A percentile compares a stretch with the other conserved stretches of the same genome.
Conservation (phyloP, 1,139 yeast genomes). For the Hansenula lynferdii region DNA sequence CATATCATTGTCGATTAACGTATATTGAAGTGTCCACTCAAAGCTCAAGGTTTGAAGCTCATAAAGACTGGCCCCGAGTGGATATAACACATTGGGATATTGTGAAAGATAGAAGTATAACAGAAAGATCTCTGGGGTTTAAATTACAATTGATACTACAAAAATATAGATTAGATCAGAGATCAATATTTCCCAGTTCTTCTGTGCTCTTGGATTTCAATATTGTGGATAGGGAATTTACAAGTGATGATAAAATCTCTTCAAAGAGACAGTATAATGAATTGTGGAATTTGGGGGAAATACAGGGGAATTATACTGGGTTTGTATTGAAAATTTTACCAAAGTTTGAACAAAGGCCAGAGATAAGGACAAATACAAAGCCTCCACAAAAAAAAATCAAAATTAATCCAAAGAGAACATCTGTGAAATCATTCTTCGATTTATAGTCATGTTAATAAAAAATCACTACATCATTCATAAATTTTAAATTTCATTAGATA, state of each 20-base stretch:
- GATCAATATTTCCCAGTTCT: slow-evolving; percentile 2
- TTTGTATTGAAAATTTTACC: slow-evolving; percentile 10
- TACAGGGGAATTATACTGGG: slow-evolving; percentile 9
- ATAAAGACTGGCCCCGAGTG: slow-evolving; percentile 12
- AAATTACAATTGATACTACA: slow-evolving; percentile 9
- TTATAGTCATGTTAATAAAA: not conserved
- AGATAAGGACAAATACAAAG: not conserved
- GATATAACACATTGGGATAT: slow-evolving; percentile 14
- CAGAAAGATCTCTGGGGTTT: slow-evolving; percentile 14
- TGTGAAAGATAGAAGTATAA: slow-evolving; percentile 5
- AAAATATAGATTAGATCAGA: slow-evolving; percentile 4
- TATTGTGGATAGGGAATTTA: slow-evolving; percentile 8
- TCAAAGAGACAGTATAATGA: slow-evolving; percentile 10
- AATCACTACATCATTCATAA: not conserved
- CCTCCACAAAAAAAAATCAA: not conserved
- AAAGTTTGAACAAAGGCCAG: not conserved
- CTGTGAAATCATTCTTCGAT: slow-evolving; percentile 10
- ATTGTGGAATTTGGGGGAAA: slow-evolving; percentile 15
- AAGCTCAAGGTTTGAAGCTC: slow-evolving; percentile 7
- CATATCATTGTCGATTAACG: slow-evolving; percentile 9
- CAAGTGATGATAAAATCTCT: not conserved
- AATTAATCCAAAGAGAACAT: not conserved
- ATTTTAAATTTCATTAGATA: not conserved
- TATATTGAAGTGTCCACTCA: slow-evolving; percentile 13
- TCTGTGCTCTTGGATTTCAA: slow-evolving; percentile 17